Evolutionary conservation across 2,329 filamentous ascomycete genomes (phyloP), one percentile per base, ranked within the genome.

Genomic region (Pseudogymnoascus sp.): DNA sequence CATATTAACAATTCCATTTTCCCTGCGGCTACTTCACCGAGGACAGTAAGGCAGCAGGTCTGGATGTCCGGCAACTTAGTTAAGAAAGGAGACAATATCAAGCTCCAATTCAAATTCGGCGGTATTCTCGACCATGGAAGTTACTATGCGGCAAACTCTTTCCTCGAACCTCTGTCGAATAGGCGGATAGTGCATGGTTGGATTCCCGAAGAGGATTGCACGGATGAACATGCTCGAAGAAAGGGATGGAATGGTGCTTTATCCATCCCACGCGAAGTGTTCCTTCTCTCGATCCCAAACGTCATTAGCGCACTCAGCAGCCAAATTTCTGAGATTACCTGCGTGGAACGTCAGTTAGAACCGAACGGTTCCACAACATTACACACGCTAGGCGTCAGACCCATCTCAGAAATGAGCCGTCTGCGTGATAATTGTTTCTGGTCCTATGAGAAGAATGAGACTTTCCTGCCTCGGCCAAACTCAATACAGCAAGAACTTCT

Each of bases 121-220:
- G 67, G 67, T 8, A 33, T 61, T 56, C 63, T 69, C 8, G 67
- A 69, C 53, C 65, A 68, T 38, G 67, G 67, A 7, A 18, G 38
- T 4, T 65, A 59, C 64, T 63, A 66, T 56, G 65, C 65, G 12
- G 65, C 61, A 37, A 66, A 66, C 47, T 63, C 65, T 7, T 65
- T 66, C 25, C 33, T 61, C 40, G 65, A 66, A 25, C 50, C 61
- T 18, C 33, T 33, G 4, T 28, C 42, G 1, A 31, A 53, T 10
- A 18, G 28, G n/a, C 50, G 35, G n/a, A 63, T 66, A 37, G 63
- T 65, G n/a, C 50, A 59, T 23, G 65, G 65, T 38, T 66, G 65
- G 65, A 44, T 66, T 5, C 44, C 63, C 3, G 65, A 66, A 28
- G 65, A 66, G 53, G 65, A 66, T 31, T 31, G 63, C n/a, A 23